Conservation (phyloP, 306 rosid species). For the Bauhinia variegata region DNA sequence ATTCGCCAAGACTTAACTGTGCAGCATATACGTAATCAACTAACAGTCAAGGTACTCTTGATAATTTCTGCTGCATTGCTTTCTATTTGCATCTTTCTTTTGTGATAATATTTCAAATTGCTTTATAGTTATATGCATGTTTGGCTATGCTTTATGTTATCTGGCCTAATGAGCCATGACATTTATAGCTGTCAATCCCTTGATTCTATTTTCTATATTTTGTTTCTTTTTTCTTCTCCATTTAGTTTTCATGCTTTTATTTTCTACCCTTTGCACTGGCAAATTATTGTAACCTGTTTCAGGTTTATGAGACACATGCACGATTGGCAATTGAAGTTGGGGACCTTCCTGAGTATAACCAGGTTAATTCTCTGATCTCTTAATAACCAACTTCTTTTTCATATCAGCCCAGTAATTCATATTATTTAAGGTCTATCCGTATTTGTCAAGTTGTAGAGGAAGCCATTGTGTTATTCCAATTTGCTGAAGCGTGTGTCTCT, state of each 20-base stretch:
- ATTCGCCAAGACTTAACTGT: conserved; percentile 99
- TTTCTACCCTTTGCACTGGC: conserved; percentile 17
- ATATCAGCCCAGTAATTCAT: conserved; percentile 19
- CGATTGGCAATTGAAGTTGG: conserved; percentile 88
- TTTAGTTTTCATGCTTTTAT: not conserved
- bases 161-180: not conserved
- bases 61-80: conserved; percentile 29
- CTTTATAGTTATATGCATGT: conserved; percentile 50
- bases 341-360: conserved; percentile 93
- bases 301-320: conserved; percentile 99
- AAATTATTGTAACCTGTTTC: conserved; percentile 34
- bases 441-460: conserved; percentile 5
- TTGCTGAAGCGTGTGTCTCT: not conserved
- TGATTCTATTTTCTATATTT: conserved; percentile 9
- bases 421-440: not conserved
- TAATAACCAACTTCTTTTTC: no score
- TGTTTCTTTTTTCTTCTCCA: not conserved
- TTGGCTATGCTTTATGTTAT: conserved; percentile 20
- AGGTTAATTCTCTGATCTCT: conserved; percentile 68
- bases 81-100: conserved; percentile 6
- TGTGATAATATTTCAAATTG: conserved; percentile 40
- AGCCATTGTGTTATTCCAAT: conserved; percentile 32
- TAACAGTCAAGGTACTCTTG: conserved; percentile 82
- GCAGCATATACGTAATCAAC: conserved; percentile 81
- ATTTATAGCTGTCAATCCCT: not conserved